Conservation (phyloP, 305 asterid species). For the Rubia tinctorum region DNA sequence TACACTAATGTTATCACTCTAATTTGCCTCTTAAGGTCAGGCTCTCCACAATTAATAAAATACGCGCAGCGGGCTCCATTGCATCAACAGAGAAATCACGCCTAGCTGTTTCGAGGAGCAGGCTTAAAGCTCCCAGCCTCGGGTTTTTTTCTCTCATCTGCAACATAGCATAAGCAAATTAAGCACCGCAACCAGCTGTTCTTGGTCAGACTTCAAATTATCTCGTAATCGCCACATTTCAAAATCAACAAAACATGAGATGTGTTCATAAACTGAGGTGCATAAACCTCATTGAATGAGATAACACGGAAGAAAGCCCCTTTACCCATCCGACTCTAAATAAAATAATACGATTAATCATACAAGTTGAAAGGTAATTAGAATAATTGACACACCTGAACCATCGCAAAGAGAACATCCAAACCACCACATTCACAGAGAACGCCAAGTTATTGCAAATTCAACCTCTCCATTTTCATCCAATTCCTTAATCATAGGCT, state of each 20-base stretch:
- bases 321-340: not conserved
- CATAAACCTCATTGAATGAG: not conserved
- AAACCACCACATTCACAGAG: constrained; percentile 97
- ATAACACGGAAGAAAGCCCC: not conserved
- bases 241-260: constrained; percentile 20
- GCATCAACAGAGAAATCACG: constrained; percentile 98
- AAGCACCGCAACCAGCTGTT: constrained; percentile 88
- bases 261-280: not conserved
- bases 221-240: constrained; percentile 77
- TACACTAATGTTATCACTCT: constrained; percentile 80
- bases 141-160: constrained; percentile 90
- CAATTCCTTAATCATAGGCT: constrained; percentile 99
- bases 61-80: constrained; percentile 99
- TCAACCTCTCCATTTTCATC: constrained; percentile 99
- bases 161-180: constrained; percentile 94
- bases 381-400: constrained; percentile 57
- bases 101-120: constrained; percentile 97
- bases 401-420: constrained; percentile 83
- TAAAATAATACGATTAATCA: not conserved
- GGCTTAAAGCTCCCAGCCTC: constrained; percentile 80
- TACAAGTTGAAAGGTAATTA: not conserved
- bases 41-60: constrained; percentile 89
- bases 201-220: constrained; percentile 91
- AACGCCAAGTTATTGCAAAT: constrained; percentile 94
- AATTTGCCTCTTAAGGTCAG: constrained; percentile 97